Evolutionary conservation across 371 early-diverging fungal genomes (phyloP).

Genomic region (Conidiobolus incongruus): DNA sequence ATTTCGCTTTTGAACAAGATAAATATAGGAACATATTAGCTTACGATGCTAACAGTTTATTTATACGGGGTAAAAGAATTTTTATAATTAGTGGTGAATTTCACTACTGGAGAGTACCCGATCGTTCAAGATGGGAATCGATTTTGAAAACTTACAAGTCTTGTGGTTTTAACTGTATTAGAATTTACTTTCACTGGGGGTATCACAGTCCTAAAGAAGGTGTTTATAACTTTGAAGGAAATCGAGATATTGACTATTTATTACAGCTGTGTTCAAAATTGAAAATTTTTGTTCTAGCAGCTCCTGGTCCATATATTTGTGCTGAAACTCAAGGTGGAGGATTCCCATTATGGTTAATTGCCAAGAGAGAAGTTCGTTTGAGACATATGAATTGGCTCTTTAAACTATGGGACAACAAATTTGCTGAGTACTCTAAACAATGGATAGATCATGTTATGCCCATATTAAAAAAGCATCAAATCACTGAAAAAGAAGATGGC

Average conservation of each 20-base stretch:
- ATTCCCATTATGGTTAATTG: slow-evolving; percentile 60
- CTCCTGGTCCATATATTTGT: slow-evolving; percentile 76
- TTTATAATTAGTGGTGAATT: slow-evolving; percentile 48
- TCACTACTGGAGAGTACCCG: slow-evolving; percentile 59
- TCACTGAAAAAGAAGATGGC: slow-evolving; percentile 35
- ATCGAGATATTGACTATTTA: slow-evolving; percentile 49
- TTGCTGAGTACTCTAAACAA: slow-evolving; percentile 39
- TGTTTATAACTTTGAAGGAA: slow-evolving; percentile 53
- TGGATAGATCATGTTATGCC: slow-evolving; percentile 52
- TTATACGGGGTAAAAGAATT: slow-evolving; percentile 30
- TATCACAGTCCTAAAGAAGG: slow-evolving; percentile 57
- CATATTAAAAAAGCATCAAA: slow-evolving; percentile 53
- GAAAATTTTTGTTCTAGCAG: slow-evolving; percentile 53
- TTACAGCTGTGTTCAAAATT: slow-evolving; percentile 47
- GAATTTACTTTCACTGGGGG: slow-evolving; percentile 85
- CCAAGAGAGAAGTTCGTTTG: slow-evolving; percentile 37
- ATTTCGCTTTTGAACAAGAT: slow-evolving; percentile 21
- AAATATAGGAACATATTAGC: slow-evolving; percentile 23
- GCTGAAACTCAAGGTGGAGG: slow-evolving; percentile 76
- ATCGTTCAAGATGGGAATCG: slow-evolving; percentile 23
- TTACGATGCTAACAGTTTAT: slow-evolving; percentile 35
- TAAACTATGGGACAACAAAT: slow-evolving; percentile 41
- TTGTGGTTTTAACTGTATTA: slow-evolving; percentile 51
- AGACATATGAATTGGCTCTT: slow-evolving; percentile 43
- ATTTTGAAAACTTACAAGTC: slow-evolving; percentile 11